phyloP scores from a whole-genome alignment of 2,329 filamentous ascomycete genomes.

The Fusarium liriodendri region DNA sequence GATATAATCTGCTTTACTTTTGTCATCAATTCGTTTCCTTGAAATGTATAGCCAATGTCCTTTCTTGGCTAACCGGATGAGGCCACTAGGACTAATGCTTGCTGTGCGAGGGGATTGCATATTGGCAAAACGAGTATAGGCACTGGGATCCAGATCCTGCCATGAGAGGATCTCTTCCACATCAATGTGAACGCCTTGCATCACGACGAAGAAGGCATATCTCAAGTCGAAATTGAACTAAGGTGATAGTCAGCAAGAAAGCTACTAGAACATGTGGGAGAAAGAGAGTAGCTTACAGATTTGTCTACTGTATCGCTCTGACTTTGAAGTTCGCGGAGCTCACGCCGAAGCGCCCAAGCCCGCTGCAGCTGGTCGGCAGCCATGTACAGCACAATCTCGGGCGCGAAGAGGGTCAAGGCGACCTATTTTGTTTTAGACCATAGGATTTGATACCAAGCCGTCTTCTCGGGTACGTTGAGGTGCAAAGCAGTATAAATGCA shows the following conservation, averaged over 20 bases:
- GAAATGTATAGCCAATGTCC: neutral
- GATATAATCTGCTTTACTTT: neutral
- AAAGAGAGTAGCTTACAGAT: neutral
- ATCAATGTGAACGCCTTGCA: slow-evolving; percentile 42
- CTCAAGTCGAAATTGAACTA: slow-evolving; percentile 20
- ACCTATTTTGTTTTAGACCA: slow-evolving; percentile 45
- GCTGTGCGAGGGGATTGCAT: neutral
- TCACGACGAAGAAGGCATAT: slow-evolving; percentile 47
- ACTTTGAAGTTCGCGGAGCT: neutral
- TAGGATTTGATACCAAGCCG: slow-evolving; percentile 8
- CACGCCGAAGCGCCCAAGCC: slow-evolving; percentile 9
- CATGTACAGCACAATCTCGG: slow-evolving; percentile 46
- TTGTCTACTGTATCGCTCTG: neutral
- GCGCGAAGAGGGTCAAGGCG: slow-evolving; percentile 44
- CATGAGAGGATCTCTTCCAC: slow-evolving; percentile 9
- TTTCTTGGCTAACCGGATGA: neutral
- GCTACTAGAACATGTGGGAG: neutral
- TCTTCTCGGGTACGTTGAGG: slow-evolving; percentile 47
- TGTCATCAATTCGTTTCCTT: neutral
- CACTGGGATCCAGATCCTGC: slow-evolving; percentile 1
- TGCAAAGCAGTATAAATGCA: slow-evolving; percentile 53
- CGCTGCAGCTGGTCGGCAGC: slow-evolving; percentile 30
- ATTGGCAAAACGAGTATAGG: neutral
- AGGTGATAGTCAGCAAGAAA: neutral
- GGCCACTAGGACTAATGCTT: neutral